Conservation (phyloP, 208 protist genomes). For the Trypanosoma vivax region DNA sequence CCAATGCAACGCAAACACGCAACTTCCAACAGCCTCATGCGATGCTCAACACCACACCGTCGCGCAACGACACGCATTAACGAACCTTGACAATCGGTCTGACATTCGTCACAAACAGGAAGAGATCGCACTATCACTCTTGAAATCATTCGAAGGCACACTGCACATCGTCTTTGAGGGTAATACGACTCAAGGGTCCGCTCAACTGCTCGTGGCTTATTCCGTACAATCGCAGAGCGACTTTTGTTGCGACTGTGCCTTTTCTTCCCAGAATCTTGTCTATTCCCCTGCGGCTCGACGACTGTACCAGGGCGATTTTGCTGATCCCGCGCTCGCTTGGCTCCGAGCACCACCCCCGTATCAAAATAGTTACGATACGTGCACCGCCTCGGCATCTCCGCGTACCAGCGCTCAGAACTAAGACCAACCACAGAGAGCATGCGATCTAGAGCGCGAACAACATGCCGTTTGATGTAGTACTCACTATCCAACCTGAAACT, state of each 20-base stretch:
- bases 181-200: slow-evolving; percentile 18
- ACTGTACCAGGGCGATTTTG: slow-evolving; percentile 2
- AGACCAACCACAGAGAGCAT: slow-evolving; percentile 74
- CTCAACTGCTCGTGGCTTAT: no score
- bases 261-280: not conserved
- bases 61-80: slow-evolving; percentile 4
- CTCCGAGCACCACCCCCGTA: not conserved
- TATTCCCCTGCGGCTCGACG: not conserved
- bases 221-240: no score
- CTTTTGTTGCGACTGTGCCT: no score
- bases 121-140: not conserved
- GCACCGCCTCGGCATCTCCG: slow-evolving; percentile 41
- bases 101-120: slow-evolving; percentile 15
- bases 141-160: slow-evolving; percentile 7
- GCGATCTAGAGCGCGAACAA: slow-evolving; percentile 72
- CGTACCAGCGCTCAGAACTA: slow-evolving; percentile 51
- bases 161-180: slow-evolving; percentile 13
- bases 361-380: slow-evolving; percentile 20
- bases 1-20: slow-evolving; percentile 19
- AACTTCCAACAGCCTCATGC: slow-evolving; percentile 19
- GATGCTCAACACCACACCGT: slow-evolving; percentile 12
- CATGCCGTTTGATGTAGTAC: slow-evolving; percentile 76
- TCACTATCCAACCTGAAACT: slow-evolving; percentile 36
- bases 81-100: not conserved
- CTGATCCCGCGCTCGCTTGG: not conserved